These are phyloP conservation scores for Phaeosphaeria sp. DNA, from an alignment of 2,329 filamentous ascomycete species.

Conservation along the genomic window DNA sequence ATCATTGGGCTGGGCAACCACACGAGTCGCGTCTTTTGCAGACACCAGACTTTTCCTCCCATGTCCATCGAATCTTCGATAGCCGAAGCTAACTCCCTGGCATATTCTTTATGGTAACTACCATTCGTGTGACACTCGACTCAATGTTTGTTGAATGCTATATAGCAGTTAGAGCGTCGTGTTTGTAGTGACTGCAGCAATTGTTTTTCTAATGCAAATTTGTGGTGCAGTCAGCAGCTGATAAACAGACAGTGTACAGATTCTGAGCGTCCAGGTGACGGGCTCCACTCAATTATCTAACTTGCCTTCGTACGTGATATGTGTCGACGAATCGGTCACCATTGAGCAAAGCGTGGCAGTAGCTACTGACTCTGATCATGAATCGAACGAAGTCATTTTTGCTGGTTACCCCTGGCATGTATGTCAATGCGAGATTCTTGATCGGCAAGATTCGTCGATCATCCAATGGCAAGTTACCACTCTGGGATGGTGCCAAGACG, in stretches of 20 bases:
- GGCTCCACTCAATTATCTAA: neutral
- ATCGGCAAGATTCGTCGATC: neutral
- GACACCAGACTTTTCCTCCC: too few species aligned
- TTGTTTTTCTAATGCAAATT: too few species aligned
- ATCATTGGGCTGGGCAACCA: too few species aligned
- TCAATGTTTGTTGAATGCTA: too few species aligned
- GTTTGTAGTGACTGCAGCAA: too few species aligned
- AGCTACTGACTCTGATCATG: neutral
- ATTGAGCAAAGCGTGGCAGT: neutral
- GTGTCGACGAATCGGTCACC: neutral
- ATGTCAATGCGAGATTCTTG: neutral
- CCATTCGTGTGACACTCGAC: too few species aligned
- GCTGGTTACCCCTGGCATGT: neutral
- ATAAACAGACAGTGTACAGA: neutral
- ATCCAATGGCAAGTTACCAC: neutral
- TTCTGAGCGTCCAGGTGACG: neutral
- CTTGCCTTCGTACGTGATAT: neutral
- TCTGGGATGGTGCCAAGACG: neutral
- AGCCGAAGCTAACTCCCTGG: too few species aligned
- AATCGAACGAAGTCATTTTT: neutral
- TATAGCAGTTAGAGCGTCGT: too few species aligned
- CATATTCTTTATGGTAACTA: too few species aligned
- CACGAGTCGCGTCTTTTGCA: too few species aligned
- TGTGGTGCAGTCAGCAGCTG: too few species aligned
- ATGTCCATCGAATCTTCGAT: too few species aligned